These are phyloP conservation scores for Exophiala spinifera DNA, from an alignment of 2,329 filamentous ascomycete species.

Conservation along the genomic window DNA sequence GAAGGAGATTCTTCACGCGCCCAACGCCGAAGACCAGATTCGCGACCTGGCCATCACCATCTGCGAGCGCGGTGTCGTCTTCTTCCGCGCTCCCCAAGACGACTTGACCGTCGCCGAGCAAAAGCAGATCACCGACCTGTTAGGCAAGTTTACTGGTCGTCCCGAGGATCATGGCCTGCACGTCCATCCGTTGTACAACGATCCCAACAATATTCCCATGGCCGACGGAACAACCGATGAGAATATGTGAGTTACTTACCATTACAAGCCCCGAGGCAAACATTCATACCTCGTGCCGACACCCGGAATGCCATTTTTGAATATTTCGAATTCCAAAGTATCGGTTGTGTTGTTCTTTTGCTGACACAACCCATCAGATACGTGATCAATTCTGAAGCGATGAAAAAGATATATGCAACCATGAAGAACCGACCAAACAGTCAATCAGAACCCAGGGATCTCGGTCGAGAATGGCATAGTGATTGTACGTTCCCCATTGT, in stretches of 20 bases:
- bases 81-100: slow-evolving; percentile 56
- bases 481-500: slow-evolving; percentile 9
- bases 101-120: slow-evolving; percentile 45
- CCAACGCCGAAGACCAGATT: slow-evolving; percentile 61
- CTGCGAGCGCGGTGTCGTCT: slow-evolving; percentile 63
- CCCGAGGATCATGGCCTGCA: slow-evolving; percentile 52
- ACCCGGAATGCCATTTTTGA: too few species aligned
- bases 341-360: background rate
- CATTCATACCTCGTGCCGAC: too few species aligned
- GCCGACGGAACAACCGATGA: slow-evolving; percentile 23
- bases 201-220: slow-evolving; percentile 25
- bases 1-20: slow-evolving; percentile 57
- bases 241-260: slow-evolving; percentile 19
- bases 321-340: too few species aligned
- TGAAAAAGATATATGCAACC: slow-evolving; percentile 48
- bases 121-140: slow-evolving; percentile 45
- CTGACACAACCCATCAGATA: slow-evolving; percentile 39
- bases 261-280: background rate
- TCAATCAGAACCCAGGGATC: slow-evolving; percentile 14
- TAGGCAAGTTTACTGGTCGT: slow-evolving; percentile 46
- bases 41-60: slow-evolving; percentile 58
- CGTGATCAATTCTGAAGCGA: slow-evolving; percentile 57
- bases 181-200: slow-evolving; percentile 48
- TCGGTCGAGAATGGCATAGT: slow-evolving; percentile 22
- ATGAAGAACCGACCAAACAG: slow-evolving; percentile 33